These are phyloP conservation scores for Xylona heveae DNA, from an alignment of 495 filamentous ascomycete genomes.

Conservation along the genomic window DNA sequence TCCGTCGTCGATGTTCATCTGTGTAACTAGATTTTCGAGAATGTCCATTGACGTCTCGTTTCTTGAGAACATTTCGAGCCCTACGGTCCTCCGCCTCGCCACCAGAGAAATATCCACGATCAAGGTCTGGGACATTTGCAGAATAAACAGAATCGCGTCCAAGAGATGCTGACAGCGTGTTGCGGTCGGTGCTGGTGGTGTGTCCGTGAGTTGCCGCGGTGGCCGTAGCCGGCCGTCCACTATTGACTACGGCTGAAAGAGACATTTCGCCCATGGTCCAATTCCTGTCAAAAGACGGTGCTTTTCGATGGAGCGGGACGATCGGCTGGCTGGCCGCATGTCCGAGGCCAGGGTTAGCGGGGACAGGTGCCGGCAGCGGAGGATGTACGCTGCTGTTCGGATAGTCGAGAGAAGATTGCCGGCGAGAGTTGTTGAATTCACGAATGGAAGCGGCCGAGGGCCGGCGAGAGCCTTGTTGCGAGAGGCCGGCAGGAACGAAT, in stretches of 20 bases:
- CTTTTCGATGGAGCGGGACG: slow-evolving; percentile 19
- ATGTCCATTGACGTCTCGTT: slow-evolving; percentile 40
- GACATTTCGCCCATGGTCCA: slow-evolving; percentile 53
- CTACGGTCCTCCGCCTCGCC: slow-evolving; percentile 56
- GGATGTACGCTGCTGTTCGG: slow-evolving; percentile 21
- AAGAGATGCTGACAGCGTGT: too few species aligned
- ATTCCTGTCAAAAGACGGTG: slow-evolving; percentile 68
- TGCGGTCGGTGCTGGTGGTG: too few species aligned
- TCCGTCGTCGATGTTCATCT: slow-evolving; percentile 35
- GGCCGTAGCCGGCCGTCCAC: too few species aligned
- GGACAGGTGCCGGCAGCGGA: slow-evolving; percentile 4
- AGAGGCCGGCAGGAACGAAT: slow-evolving; percentile 8
- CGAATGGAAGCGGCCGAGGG: slow-evolving; percentile 68
- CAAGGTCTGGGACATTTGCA: too few species aligned
- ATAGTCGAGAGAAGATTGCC: slow-evolving; percentile 71
- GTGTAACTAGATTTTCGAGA: slow-evolving; percentile 49
- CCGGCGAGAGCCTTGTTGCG: too few species aligned
- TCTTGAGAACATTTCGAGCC: slow-evolving; percentile 56
- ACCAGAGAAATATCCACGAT: slow-evolving; percentile 87
- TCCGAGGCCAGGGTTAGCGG: neutral
- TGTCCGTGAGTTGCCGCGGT: too few species aligned
- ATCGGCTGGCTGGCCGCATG: neutral
- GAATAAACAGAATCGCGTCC: too few species aligned
- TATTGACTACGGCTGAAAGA: too few species aligned
- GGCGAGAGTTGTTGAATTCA: slow-evolving; percentile 63